Conservation (phyloP, 2,329 filamentous ascomycete species). For the Chrysoporthe deuterocubensis region DNA sequence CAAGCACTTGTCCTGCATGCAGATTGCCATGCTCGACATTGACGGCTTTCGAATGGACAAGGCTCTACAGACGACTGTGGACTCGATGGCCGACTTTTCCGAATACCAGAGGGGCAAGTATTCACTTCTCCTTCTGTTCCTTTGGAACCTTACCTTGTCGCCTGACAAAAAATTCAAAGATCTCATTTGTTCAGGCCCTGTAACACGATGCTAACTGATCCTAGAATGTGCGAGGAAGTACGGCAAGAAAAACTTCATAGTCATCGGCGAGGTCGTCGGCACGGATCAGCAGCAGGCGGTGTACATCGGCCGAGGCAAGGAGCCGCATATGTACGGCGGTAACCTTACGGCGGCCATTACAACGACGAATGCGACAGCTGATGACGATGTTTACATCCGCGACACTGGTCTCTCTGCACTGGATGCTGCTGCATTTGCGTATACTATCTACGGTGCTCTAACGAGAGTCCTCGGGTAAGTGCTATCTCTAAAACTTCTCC, state of each 20-base stretch:
- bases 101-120: conserved; percentile 51
- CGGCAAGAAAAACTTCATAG: conserved; percentile 67
- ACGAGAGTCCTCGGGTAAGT: conserved; percentile 63
- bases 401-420: conserved; percentile 55
- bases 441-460: conserved; percentile 63
- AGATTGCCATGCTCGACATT: conserved; percentile 65
- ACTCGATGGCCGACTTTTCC: conserved; percentile 63
- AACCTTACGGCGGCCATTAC: conserved; percentile 52
- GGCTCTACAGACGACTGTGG: conserved; percentile 65
- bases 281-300: conserved; percentile 64
- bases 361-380: conserved; percentile 46
- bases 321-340: conserved; percentile 54
- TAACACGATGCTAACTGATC: not conserved
- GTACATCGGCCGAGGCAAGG: conserved; percentile 64
- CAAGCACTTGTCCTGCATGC: conserved; percentile 65
- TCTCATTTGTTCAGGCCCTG: not conserved
- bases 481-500: conserved; percentile 47
- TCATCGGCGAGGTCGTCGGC: conserved; percentile 66
- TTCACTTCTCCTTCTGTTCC: not conserved
- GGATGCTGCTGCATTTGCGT: conserved; percentile 66
- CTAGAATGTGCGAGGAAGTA: conserved; percentile 54
- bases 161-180: not conserved
- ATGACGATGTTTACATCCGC: conserved; percentile 54
- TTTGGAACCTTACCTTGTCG: not conserved
- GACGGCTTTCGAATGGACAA: conserved; percentile 72